A percentile compares a stretch with the other conserved stretches of the same genome.
These are phyloP conservation scores for Skeletonema costatum DNA, from an alignment of 108 stramenopile genomes.

Conservation along the genomic window DNA sequence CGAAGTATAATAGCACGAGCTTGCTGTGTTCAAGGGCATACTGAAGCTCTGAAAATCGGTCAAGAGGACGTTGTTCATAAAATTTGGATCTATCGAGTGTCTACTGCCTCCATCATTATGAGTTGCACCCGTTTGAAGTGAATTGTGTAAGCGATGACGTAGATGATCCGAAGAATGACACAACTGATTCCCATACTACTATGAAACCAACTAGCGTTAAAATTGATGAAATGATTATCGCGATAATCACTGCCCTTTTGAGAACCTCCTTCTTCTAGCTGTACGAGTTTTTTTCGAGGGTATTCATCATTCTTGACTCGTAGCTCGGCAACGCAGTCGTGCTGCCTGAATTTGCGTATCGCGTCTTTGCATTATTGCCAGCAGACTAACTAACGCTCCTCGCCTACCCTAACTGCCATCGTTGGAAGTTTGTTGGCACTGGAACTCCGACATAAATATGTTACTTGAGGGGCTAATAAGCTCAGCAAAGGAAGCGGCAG, in stretches of 20 bases:
- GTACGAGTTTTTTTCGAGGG: neutral
- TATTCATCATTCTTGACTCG: neutral
- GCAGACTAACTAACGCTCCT: no score
- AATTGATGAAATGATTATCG: neutral
- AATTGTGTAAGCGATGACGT: neutral
- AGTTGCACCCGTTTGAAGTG: neutral
- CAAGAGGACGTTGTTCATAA: conserved; percentile 33
- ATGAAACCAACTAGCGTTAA: neutral
- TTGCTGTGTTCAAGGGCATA: conserved; percentile 61
- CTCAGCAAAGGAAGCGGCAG: no score
- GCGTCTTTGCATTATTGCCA: neutral
- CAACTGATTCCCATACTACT: neutral
- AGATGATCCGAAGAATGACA: neutral
- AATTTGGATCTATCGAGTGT: neutral
- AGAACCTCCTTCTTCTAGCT: neutral
- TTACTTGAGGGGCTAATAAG: no score
- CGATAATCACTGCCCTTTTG: neutral
- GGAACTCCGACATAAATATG: no score
- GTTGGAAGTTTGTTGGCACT: no score
- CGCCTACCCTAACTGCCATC: no score
- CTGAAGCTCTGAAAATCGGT: conserved; percentile 52
- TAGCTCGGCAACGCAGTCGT: neutral
- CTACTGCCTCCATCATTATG: neutral
- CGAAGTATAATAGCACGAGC: conserved; percentile 70
- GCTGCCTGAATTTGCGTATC: neutral